These are phyloP conservation scores for Seiridium cupressi DNA, from an alignment of 2,329 filamentous ascomycete genomes.

Conservation along the genomic window DNA sequence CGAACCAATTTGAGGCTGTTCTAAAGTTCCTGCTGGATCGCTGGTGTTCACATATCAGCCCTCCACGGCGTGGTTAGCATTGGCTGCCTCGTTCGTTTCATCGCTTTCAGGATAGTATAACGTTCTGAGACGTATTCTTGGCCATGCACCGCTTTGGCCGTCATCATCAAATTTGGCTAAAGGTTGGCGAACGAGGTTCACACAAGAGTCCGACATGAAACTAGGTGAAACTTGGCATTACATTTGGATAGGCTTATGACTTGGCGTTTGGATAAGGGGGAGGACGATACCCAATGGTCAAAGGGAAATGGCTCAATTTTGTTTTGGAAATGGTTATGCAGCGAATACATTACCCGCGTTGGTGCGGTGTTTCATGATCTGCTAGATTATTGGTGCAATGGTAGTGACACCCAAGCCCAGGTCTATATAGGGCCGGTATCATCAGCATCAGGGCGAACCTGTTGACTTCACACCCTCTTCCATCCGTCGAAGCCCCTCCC, in stretches of 20 bases:
- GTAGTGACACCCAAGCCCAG: background rate
- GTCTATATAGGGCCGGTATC: background rate
- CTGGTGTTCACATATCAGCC: background rate
- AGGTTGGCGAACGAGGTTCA: background rate
- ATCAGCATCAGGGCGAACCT: background rate
- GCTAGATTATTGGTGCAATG: background rate
- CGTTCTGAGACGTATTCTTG: too few relatives aligned
- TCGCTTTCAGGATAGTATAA: too few relatives aligned
- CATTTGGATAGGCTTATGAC: background rate
- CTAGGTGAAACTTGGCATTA: background rate
- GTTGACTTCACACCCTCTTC: background rate
- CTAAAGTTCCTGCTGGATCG: constrained; percentile 11
- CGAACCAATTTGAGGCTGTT: constrained; percentile 68
- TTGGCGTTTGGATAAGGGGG: background rate
- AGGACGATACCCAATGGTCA: background rate
- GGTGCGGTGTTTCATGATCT: background rate
- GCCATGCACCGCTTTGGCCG: too few relatives aligned
- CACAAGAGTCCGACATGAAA: too few relatives aligned
- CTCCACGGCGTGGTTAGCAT: too few relatives aligned
- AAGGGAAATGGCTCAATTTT: background rate
- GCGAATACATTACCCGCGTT: background rate
- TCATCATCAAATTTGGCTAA: background rate
- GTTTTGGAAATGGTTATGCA: background rate
- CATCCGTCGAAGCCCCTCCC: constrained; percentile 38
- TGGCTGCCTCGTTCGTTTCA: too few relatives aligned